Evolutionary conservation across 2,329 filamentous ascomycete genomes (phyloP).

Genomic region (Pyricularia grisea): DNA sequence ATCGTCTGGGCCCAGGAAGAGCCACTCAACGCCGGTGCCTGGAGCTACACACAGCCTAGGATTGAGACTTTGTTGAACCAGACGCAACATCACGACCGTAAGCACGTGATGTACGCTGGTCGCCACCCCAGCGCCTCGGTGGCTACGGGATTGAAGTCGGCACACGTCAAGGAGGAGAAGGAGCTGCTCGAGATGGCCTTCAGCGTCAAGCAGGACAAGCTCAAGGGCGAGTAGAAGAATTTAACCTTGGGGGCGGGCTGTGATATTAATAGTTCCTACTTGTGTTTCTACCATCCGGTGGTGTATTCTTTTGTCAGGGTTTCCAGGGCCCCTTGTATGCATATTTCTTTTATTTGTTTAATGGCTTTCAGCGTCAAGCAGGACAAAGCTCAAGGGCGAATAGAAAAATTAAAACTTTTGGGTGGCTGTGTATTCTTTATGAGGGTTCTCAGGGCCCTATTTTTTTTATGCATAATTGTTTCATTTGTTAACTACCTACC

Average conservation of each 20-base stretch:
- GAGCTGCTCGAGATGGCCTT: constrained; percentile 64
- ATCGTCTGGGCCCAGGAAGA: constrained; percentile 98
- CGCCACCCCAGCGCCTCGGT: constrained; percentile 89
- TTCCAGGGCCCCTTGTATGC: background rate
- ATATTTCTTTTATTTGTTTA: background rate
- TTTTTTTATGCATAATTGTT: too few species aligned
- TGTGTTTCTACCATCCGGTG: background rate
- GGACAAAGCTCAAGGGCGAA: too few species aligned
- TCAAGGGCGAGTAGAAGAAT: constrained; percentile 50
- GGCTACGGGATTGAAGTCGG: constrained; percentile 82
- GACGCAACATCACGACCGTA: constrained; percentile 84
- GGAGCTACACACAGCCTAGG: constrained; percentile 94
- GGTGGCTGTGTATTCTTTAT: too few species aligned
- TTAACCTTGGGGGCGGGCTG: background rate
- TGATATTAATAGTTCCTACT: background rate
- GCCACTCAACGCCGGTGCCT: constrained; percentile 92
- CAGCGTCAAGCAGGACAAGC: constrained; percentile 56
- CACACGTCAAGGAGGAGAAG: constrained; percentile 86
- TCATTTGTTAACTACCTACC: too few species aligned
- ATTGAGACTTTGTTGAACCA: constrained; percentile 94
- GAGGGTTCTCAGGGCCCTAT: too few species aligned
- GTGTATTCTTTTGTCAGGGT: background rate
- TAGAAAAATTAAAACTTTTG: too few species aligned
- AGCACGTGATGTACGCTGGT: constrained; percentile 96
- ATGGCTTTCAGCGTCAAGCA: too few species aligned